A percentile compares a stretch with the other conserved stretches of the same genome.
Evolutionary conservation across 2,329 filamentous ascomycete species (phyloP).

Genomic region (Fusarium zealandicum): DNA sequence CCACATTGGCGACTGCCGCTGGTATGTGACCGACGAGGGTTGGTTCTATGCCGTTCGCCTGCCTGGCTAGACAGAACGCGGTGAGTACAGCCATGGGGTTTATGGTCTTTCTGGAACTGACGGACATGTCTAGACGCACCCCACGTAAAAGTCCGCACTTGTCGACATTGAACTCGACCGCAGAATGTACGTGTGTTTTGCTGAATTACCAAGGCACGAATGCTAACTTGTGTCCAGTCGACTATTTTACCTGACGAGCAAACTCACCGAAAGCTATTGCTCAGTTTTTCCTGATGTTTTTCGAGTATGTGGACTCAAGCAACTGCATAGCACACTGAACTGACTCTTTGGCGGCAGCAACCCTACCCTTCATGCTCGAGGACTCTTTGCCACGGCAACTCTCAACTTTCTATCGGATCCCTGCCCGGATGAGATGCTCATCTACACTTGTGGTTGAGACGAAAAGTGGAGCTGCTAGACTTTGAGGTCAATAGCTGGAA

Average conservation of each 20-base stretch:
- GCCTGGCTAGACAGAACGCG: slow-evolving; percentile 43
- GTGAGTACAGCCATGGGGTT: slow-evolving; percentile 9
- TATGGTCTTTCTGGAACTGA: slow-evolving; percentile 11
- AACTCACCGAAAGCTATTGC: not conserved
- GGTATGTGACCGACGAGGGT: slow-evolving; percentile 65
- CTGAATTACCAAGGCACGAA: not conserved
- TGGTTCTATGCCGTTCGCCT: slow-evolving; percentile 68
- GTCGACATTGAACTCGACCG: not conserved
- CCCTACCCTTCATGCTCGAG: not conserved
- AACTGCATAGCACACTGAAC: not conserved
- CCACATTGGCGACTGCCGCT: slow-evolving; percentile 61
- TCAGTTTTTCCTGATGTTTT: not conserved
- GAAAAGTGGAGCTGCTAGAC: not conserved
- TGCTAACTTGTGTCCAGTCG: slow-evolving; percentile 12
- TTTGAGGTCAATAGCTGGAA: not conserved
- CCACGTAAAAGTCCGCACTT: slow-evolving; percentile 3
- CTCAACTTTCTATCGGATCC: not conserved
- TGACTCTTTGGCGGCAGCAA: not conserved
- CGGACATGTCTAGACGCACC: slow-evolving; percentile 6
- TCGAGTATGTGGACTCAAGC: slow-evolving; percentile 8
- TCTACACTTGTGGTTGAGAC: not conserved
- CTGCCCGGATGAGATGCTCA: not conserved
- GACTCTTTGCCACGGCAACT: not conserved
- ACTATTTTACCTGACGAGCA: not conserved
- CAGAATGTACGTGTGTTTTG: slow-evolving; percentile 8